Evolutionary conservation across 2,329 filamentous ascomycete genomes (phyloP), one percentile per base, ranked within the genome.

Genomic region (Fusarium pseudocircinatum): DNA sequence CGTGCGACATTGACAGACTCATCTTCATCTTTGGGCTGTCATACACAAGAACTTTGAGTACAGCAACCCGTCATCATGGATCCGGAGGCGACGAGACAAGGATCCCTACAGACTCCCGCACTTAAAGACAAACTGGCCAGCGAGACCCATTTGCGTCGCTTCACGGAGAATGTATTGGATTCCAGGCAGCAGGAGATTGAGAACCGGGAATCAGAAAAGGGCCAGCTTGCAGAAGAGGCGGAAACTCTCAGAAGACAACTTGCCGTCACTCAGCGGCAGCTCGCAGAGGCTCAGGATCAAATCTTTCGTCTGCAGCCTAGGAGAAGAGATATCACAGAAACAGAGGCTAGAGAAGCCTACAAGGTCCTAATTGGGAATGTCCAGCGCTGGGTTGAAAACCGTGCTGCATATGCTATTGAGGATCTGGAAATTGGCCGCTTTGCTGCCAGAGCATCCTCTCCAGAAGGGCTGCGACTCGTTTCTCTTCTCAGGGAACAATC

Each of bases 161-260:
- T 80, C 68, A 82, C 81, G 10, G 81, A 83, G 56, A 74, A 78
- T 16, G 81, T 83, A n/a, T 60, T 83, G 46, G 82, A 83, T 57
- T 79, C 75, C 26, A 79, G 81, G 57, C 82, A 83, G 30, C 73
- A 76, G 52, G 81, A 83, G 49, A 74, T 83, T 22, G 79, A 83
- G 53, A 47, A 61, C 11, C 74, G 78, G 50, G 80, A 83, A 63
- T 63, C 67, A 14, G 78, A 80, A 44, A 81, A 79, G 54, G 69
- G 67, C 44, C 73, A 70, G 34, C 75, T 83, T 36, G 63, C 67
- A 20, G 75, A 74, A 22, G 76, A 78, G 57, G 37, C 82, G 24
- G 81, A 81, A 26, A 59, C 65, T 11, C 76, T 83, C 26, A 73
- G 79, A 40, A 78, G 75, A 30, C 78, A 83, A 53, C 74, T 82